These are phyloP conservation scores for Salix purpurea DNA, from an alignment of 345 rosid genomes.

Conservation along the genomic window DNA sequence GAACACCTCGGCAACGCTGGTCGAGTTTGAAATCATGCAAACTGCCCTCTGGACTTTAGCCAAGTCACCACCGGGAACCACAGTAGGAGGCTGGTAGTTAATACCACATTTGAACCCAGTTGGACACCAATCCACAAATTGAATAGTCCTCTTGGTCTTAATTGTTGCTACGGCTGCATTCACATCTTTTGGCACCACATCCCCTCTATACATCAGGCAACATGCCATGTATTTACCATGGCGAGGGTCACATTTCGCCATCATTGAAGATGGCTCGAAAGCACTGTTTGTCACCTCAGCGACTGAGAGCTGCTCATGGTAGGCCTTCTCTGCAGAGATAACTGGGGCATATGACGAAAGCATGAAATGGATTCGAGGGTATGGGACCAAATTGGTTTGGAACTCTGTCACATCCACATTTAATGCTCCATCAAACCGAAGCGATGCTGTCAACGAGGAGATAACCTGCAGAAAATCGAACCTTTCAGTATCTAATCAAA, in stretches of 20 bases:
- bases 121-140: conserved; percentile 20
- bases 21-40: conserved; percentile 17
- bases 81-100: conserved; percentile 16
- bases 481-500: neutral
- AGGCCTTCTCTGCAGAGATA: conserved; percentile 3
- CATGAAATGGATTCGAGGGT: conserved; percentile 19
- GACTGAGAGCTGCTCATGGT: conserved; percentile 2
- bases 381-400: conserved; percentile 20
- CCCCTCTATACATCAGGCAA: conserved; percentile 17
- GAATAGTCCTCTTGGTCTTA: conserved; percentile 18
- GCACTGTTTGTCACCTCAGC: conserved; percentile 14
- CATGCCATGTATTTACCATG: conserved; percentile 21
- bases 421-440: conserved; percentile 17
- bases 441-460: conserved; percentile 12
- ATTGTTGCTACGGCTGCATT: conserved; percentile 13
- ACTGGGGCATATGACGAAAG: conserved; percentile 16
- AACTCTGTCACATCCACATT: conserved; percentile 17
- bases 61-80: conserved; percentile 17
- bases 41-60: conserved; percentile 16
- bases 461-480: conserved; percentile 2
- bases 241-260: conserved; percentile 18
- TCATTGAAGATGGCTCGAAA: conserved; percentile 17
- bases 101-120: conserved; percentile 19
- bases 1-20: conserved; percentile 17
- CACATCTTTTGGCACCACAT: conserved; percentile 20